phyloP scores from a whole-genome alignment of 805 yeast genomes.

The Starmera amethionina region DNA sequence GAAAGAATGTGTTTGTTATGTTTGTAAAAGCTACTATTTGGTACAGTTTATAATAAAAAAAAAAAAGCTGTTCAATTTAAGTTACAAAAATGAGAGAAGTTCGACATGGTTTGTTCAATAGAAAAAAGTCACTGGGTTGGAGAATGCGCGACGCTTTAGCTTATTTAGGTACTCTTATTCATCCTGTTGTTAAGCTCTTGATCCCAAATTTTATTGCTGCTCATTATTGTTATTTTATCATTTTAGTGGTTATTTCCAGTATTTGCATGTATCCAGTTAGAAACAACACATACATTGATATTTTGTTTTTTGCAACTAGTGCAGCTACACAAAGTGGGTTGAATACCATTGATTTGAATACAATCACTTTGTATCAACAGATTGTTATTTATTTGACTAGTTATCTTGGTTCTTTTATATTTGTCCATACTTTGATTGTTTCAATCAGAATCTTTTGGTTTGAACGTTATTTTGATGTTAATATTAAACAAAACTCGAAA shows the following conservation, averaged over 20 bases:
- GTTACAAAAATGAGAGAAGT: no score
- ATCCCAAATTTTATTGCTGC: slow-evolving; percentile 43
- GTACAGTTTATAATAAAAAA: no score
- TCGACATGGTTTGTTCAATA: slow-evolving; percentile 1
- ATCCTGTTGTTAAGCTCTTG: slow-evolving; percentile 27
- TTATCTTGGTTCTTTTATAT: slow-evolving; percentile 73
- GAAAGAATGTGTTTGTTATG: no score
- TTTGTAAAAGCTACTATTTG: no score
- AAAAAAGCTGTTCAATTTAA: no score
- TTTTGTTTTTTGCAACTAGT: slow-evolving; percentile 66
- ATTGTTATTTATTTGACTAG: slow-evolving; percentile 54
- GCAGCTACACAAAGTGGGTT: slow-evolving; percentile 89
- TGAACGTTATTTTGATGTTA: slow-evolving; percentile 68
- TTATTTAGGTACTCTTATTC: slow-evolving; percentile 17
- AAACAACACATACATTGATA: slow-evolving; percentile 63
- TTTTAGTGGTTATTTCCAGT: slow-evolving; percentile 55
- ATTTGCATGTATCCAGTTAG: slow-evolving; percentile 68
- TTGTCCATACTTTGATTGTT: slow-evolving; percentile 71
- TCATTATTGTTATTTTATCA: slow-evolving; percentile 63
- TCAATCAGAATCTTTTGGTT: slow-evolving; percentile 81
- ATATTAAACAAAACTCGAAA: slow-evolving; percentile 71
- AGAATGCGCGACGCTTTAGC: slow-evolving; percentile 27
- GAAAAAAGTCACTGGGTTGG: slow-evolving; percentile 29
- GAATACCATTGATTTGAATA: slow-evolving; percentile 65
- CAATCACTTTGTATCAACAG: slow-evolving; percentile 68